Evolutionary conservation across 164 flowering plant genomes (phyloP), one percentile per base, ranked within the genome.

Genomic region (Magnolia sinica): DNA sequence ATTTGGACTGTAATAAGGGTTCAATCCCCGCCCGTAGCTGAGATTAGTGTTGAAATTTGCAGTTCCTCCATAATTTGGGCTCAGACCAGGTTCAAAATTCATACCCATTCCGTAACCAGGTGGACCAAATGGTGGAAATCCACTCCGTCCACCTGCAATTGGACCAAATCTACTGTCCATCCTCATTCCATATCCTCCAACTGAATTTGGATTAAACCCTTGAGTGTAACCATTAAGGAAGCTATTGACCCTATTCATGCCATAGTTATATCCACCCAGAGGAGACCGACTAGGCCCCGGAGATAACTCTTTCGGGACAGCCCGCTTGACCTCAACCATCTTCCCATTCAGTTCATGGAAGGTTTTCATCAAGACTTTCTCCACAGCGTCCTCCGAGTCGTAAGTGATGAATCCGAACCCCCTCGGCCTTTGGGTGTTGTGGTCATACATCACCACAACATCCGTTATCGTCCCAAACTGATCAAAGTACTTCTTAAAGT

Each of bases 371-470:
- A 91, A 81, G 68, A 91, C 93, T 29, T 83, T 83, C 45, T 91
- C 94, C 50, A 92, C 94, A 7, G 92, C 91, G 20, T 92, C 94
- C 80, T 91, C 94, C 8, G 89, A 87, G 76, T 91, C 93, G 82
- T 82, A 92, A 52, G 92, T 89, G 63, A 91, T 92, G 86, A 92
- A 92, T 50, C 97, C 94, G 73, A 92, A 92, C 3, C 94, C 97
- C 82, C 97, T 88, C 50, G 92, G 93, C 86, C 93, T 85, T 69
- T 90, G 92, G 13, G 97, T 92, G 77, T 88, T 88, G 83, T 90
- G 93, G 77, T 92, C 95, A 80, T 92, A 90, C 93, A 92, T 92
- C 51, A 92, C 95, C 67, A 91, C 97, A 29, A 88, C 95, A 83
- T 92, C 95, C 23, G 91, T 88, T 70, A 91, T 86, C 7, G 78